Percentiles rank a stretch among this genome's conserved stretches.
Evolutionary conservation across 2,329 filamentous ascomycete genomes (phyloP).

Genomic region (Geosmithia flava): DNA sequence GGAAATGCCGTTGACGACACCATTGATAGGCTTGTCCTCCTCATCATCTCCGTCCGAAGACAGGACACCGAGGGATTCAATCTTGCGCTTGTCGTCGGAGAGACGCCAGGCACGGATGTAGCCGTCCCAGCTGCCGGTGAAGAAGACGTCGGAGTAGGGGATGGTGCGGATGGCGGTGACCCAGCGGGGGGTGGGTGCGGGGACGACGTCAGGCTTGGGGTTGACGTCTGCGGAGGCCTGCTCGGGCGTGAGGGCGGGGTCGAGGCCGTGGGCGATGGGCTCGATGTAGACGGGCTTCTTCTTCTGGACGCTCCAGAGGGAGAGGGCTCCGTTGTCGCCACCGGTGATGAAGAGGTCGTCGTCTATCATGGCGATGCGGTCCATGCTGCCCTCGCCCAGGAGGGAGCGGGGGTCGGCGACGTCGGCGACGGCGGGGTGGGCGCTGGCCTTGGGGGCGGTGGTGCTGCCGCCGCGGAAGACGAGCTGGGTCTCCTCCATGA

Average conservation of each 20-base stretch:
- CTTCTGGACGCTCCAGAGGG: conserved; percentile 80
- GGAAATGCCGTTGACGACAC: conserved; percentile 79
- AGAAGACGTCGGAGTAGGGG: conserved; percentile 79
- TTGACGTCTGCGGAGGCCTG: conserved; percentile 62
- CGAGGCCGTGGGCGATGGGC: conserved; percentile 73
- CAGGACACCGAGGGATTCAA: conserved; percentile 61
- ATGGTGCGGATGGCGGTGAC: conserved; percentile 82
- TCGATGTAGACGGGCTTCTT: conserved; percentile 86
- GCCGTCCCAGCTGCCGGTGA: conserved; percentile 89
- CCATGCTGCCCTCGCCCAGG: conserved; percentile 75
- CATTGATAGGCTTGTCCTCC: conserved; percentile 36
- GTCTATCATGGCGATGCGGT: conserved; percentile 82
- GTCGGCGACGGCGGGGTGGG: conserved; percentile 19
- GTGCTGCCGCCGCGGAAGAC: conserved; percentile 80
- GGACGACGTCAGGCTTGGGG: conserved; percentile 45
- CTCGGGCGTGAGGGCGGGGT: conserved; percentile 54
- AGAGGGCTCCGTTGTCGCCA: conserved; percentile 78
- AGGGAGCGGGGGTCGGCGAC: conserved; percentile 32
- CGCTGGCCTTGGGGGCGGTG: conserved; percentile 38
- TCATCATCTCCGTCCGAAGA: conserved; percentile 19
- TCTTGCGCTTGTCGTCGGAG: conserved; percentile 66
- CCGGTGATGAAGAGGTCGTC: conserved; percentile 86
- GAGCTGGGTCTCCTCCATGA: conserved; percentile 87
- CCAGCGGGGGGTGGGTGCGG: conserved; percentile 63
- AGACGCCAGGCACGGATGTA: conserved; percentile 76